Evolutionary conservation across 179 eudicot species (phyloP), one percentile per base, ranked within the genome.

Genomic region (Beta macrorhiza): DNA sequence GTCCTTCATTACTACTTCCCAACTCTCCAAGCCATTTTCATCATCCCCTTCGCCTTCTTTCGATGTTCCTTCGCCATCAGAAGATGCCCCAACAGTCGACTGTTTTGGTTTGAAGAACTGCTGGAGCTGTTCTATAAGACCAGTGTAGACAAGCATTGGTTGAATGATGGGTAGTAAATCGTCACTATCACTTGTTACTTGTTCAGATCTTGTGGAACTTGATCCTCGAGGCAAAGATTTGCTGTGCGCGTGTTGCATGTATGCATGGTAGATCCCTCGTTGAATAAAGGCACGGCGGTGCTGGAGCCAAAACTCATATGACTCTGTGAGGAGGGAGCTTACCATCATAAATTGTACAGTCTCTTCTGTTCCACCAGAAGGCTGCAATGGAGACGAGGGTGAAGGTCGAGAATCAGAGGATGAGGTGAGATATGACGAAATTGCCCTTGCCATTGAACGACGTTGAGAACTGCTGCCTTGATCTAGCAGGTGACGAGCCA

Each of bases 311-410:
- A 94, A 92, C 75, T 91, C 96, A 37, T 96, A 96, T 6, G 99
- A 90, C 79, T 96, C 99, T 0, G 92, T 90, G 19, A 96, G 88
- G 62, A 96, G 97, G 29, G 99, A 96, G 85, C 90, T 94, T 74
- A 96, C 99, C 99, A 96, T 94, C 99, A 94, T 93, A 83, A 90
- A 96, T 59, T 96, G 99, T 37, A 96, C 97, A 4, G 96, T 94
- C 82, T 96, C 99, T 83, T 96, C 99, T 15, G 96, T 87, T 74
- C 91, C 91, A 61, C 72, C 84, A 0, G 93, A 55, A 49, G 90
- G 87, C 81, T 87, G 94, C 52, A 85, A 49, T 22, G 91, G 84
- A 70, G 92, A 81, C 63, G 89, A 57, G 32, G 92, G 52, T 29
- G 90, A 75, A 22, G 91, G 55, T 72, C 84, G 88, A 19, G 90